A percentile compares a stretch with the other conserved stretches of the same genome.
Conservation (phyloP, 805 yeast genomes). For the Cyberlindnera suaveolens region DNA sequence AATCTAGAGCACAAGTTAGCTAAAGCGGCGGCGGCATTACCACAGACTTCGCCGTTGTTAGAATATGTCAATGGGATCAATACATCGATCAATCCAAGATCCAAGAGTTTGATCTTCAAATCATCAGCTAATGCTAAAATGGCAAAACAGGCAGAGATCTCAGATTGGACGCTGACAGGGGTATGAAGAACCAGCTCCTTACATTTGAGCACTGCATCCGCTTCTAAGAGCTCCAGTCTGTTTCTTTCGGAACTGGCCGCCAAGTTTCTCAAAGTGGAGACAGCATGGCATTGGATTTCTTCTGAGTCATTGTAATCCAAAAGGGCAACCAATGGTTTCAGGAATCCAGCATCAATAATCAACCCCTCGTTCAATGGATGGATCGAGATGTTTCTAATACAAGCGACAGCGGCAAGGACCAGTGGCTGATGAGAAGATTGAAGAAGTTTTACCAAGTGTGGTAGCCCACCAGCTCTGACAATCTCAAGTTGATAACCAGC, state of each 20-base stretch:
- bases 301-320: constrained; percentile 83
- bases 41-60: constrained; percentile 89
- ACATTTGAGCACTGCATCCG: constrained; percentile 93
- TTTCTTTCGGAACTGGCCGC: constrained; percentile 95
- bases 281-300: constrained; percentile 98
- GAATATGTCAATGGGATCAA: constrained; percentile 87
- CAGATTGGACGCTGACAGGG: constrained; percentile 91
- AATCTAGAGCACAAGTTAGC: constrained; percentile 94
- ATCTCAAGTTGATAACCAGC: constrained; percentile 93
- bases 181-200: constrained; percentile 78
- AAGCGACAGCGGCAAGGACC: constrained; percentile 94
- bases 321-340: constrained; percentile 81
- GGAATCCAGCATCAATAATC: constrained; percentile 94
- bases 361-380: constrained; percentile 95
- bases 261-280: constrained; percentile 88
- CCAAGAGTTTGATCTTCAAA: constrained; percentile 75
- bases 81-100: constrained; percentile 79
- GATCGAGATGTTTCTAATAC: constrained; percentile 93
- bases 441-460: constrained; percentile 83
- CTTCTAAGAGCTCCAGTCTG: constrained; percentile 84
- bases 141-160: constrained; percentile 95
- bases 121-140: constrained; percentile 95
- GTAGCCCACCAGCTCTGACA: constrained; percentile 92
- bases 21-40: constrained; percentile 96
- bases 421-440: constrained; percentile 89